Conservation (phyloP, 2,329 filamentous ascomycete species). For the Daldinia eschscholtzii region DNA sequence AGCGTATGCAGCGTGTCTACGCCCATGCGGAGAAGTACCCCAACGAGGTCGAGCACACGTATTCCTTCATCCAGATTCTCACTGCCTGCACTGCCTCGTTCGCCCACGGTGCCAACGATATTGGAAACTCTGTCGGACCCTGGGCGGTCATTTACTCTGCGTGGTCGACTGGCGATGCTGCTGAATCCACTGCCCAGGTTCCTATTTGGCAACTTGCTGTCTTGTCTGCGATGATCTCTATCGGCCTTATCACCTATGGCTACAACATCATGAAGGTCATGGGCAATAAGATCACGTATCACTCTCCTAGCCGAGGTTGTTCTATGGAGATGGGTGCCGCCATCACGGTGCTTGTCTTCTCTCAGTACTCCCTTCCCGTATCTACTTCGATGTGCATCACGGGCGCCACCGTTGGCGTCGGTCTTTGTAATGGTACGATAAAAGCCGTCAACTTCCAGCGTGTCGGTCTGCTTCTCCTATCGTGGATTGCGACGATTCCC, state of each 20-base stretch:
- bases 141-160: constrained; percentile 79
- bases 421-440: constrained; percentile 78
- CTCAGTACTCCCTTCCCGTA: constrained; percentile 79
- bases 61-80: constrained; percentile 74
- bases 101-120: constrained; percentile 82
- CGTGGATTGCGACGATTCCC: constrained; percentile 76
- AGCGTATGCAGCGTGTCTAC: constrained; percentile 78
- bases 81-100: constrained; percentile 80
- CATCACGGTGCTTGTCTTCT: constrained; percentile 81
- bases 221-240: constrained; percentile 70
- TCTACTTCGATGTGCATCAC: constrained; percentile 86
- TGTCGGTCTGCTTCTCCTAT: constrained; percentile 74
- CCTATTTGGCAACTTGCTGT: constrained; percentile 78
- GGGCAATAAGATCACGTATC: constrained; percentile 69
- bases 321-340: constrained; percentile 87
- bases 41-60: constrained; percentile 78
- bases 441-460: constrained; percentile 83
- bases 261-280: constrained; percentile 90
- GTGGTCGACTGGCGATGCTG: constrained; percentile 73
- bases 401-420: constrained; percentile 81
- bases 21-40: constrained; percentile 72
- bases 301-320: constrained; percentile 58
- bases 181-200: constrained; percentile 75
- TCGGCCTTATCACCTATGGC: constrained; percentile 79
- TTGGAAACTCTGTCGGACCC: constrained; percentile 77